A percentile compares a stretch with the other conserved stretches of the same genome.
phyloP scores from a whole-genome alignment of 805 yeast species.

The Danielia oregonensis region DNA sequence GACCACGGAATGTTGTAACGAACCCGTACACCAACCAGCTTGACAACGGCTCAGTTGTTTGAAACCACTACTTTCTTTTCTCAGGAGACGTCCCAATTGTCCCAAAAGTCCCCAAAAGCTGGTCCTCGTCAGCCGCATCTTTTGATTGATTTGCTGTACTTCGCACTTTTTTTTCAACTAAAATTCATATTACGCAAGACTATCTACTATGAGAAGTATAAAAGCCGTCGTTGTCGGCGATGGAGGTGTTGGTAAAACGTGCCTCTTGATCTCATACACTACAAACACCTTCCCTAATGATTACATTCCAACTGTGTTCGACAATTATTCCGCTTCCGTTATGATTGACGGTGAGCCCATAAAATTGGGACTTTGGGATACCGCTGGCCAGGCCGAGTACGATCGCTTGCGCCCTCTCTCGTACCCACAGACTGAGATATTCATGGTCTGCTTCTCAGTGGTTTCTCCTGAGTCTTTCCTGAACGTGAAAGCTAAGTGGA shows the following conservation, averaged over 20 bases:
- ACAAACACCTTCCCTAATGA: constrained; percentile 92
- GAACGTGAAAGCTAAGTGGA: constrained; percentile 71
- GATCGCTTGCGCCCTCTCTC: constrained; percentile 86
- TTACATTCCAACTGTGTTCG: constrained; percentile 92
- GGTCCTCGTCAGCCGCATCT: no score
- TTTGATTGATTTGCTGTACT: no score
- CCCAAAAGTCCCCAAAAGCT: no score
- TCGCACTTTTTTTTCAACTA: no score
- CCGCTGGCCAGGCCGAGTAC: constrained; percentile 93
- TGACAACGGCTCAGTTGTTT: no score
- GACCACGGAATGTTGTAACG: no score
- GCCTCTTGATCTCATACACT: constrained; percentile 81
- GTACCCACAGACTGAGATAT: constrained; percentile 89
- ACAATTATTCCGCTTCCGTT: constrained; percentile 84
- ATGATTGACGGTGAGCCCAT: constrained; percentile 79
- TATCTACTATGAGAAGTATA: constrained; percentile 87
- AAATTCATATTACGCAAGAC: no score
- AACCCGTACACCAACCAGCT: no score
- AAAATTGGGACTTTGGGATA: constrained; percentile 90
- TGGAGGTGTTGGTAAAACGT: constrained; percentile 94
- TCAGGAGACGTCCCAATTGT: no score
- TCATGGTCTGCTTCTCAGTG: constrained; percentile 80
- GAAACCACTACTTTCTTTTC: no score
- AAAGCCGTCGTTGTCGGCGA: constrained; percentile 95
- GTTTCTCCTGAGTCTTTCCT: constrained; percentile 76